Evolutionary conservation across 306 rosid species (phyloP).

Genomic region (Quercus suber): DNA sequence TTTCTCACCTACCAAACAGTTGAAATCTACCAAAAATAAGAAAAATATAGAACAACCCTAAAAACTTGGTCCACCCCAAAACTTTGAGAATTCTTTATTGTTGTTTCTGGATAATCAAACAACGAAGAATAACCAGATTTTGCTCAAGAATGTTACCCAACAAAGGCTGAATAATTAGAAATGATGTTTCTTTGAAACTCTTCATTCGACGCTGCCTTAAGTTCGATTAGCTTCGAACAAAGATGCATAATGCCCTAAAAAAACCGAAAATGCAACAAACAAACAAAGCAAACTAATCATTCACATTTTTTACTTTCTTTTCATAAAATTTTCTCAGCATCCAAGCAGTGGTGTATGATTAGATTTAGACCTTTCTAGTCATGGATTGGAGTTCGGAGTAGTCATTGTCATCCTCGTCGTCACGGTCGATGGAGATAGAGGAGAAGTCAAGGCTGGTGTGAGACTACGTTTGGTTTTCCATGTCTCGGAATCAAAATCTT

Average conservation of each 20-base stretch:
- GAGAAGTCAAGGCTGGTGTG: conserved; percentile 44
- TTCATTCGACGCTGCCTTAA: conserved; percentile 59
- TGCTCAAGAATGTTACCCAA: conserved; percentile 38
- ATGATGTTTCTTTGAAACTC: conserved; percentile 56
- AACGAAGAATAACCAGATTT: background rate
- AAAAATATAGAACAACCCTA: too few relatives aligned
- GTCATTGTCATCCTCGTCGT: conserved; percentile 25
- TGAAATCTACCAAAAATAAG: too few relatives aligned
- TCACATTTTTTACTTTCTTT: background rate
- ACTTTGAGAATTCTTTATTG: too few relatives aligned
- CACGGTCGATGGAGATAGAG: conserved; percentile 27
- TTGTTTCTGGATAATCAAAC: background rate
- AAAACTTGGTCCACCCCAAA: too few relatives aligned
- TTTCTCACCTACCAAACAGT: too few relatives aligned
- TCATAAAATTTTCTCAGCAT: background rate
- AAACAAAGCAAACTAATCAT: too few relatives aligned
- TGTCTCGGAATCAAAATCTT: conserved; percentile 56
- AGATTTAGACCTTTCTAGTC: conserved; percentile 50
- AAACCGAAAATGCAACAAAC: background rate
- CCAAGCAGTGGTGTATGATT: background rate
- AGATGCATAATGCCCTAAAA: conserved; percentile 75
- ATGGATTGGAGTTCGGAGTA: conserved; percentile 62
- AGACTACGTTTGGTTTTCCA: conserved; percentile 33
- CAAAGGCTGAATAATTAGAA: conserved; percentile 53
- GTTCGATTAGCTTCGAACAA: conserved; percentile 73